Base-by-base conservation (phyloP, 768 basidiomycete genomes). In the Russula sp. region DNA sequence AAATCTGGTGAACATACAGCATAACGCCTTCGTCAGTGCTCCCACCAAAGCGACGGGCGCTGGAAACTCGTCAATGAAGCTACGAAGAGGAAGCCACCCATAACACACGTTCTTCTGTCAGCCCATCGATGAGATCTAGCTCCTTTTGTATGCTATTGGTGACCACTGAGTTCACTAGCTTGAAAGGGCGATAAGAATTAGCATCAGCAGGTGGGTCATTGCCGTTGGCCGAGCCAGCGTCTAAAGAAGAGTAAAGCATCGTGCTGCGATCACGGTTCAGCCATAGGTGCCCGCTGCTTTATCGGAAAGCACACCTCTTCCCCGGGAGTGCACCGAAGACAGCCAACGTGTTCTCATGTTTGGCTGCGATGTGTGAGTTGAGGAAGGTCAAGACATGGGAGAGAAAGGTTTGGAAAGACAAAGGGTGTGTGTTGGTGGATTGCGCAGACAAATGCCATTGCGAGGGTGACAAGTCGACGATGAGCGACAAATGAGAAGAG, bases 341-440 rank as follows among this genome's bases (percentile, higher is more conserved):
- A 6, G 94, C 91, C 44, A 99, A 80, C 4, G 89, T 84, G 72
- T 99, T 99, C 73, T 96, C 94, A 76, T 94, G 88, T 67, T 88
- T 85, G 66, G 85, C 82, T 1, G 94, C 94, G 64, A 98, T 82
- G 75, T 98, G 94, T 3, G 94, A 84, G 71, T 99, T 98, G 70
- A 96, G 78, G 70, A 98, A 96, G 35, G 90, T 87, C 61, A 98
- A 82, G 32, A 97, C 77, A 69, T 94, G 90, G 3, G 91, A 84
- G 51, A 98, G 79, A 72, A 98, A 97, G 1, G 80, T 68, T 20
- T 82, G 75, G 49, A 98, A 80, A 2, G 86, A 72, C 13, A 98
- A 75, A 0, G 85, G 79, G 68, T 80, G 76, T 3, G 75, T 61
- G 55, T 81, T 82, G 42, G 76, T 70, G 3, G 80, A 69, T 49